A percentile compares a stretch with the other conserved stretches of the same genome.
Evolutionary conservation across 2,329 filamentous ascomycete species (phyloP).

Genomic region (Trichoderma atroviride): DNA sequence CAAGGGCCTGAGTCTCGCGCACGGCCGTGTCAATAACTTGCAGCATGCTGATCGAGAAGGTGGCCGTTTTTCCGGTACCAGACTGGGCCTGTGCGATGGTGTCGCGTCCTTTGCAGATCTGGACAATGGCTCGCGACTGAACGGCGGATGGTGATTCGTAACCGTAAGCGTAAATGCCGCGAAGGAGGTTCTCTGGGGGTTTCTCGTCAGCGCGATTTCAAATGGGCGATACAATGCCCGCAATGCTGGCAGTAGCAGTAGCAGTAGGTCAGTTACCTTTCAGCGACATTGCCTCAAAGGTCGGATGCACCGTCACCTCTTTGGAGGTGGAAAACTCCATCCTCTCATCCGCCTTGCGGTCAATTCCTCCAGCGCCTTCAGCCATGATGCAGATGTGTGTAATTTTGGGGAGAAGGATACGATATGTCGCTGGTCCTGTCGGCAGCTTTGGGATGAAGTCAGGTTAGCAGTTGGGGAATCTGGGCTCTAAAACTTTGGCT

Average conservation of each 20-base stretch:
- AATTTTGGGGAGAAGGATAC: background rate
- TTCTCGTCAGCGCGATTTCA: conserved; percentile 61
- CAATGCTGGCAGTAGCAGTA: background rate
- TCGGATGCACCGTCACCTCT: conserved; percentile 93
- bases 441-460: conserved; percentile 13
- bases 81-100: conserved; percentile 98
- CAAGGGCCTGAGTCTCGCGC: conserved; percentile 89
- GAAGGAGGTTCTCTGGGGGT: conserved; percentile 78
- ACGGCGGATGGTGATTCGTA: conserved; percentile 98
- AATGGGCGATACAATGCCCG: background rate
- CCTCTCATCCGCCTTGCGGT: conserved; percentile 90
- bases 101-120: conserved; percentile 98
- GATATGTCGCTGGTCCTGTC: background rate
- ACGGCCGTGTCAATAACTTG: conserved; percentile 94
- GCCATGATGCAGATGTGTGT: conserved; percentile 66
- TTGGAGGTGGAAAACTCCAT: conserved; percentile 99
- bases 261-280: conserved; percentile 60
- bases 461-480: conserved; percentile 1
- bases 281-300: conserved; percentile 93
- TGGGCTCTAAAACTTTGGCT: conserved; percentile 34
- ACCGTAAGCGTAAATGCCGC: conserved; percentile 96
- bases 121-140: conserved; percentile 96
- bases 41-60: conserved; percentile 93
- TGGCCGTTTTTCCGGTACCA: conserved; percentile 94
- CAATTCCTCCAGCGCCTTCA: conserved; percentile 73